Evolutionary conservation across 1,139 yeast species (phyloP), one percentile per base, ranked within the genome.

Genomic region (Kurtzmaniella quercitrusa): DNA sequence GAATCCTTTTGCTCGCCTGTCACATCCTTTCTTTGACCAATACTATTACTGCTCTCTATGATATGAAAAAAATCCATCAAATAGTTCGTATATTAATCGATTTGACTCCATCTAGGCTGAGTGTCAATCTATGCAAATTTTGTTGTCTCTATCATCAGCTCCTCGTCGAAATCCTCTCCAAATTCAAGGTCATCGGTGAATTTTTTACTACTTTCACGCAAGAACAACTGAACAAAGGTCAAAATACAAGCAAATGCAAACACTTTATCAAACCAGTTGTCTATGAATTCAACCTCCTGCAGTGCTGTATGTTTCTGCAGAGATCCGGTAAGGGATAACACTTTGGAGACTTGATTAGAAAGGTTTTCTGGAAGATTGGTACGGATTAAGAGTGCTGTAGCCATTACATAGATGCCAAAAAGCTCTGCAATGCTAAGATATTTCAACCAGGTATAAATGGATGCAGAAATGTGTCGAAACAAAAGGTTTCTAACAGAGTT

Each of bases 241-340:
- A 70, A 53, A 1, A 79, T 55, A 47, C 85, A 77, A 3, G 85
- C 71, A 5, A 77, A 45, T 11, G 82, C 79, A 64, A 82, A 88
- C 25, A 87, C 77, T 50, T 81, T 72, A 56, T 90, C 96, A 57
- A 87, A 89, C 90, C 94, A 85, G 27, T 74, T 67, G 56, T 90
- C 95, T 29, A 89, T 81, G 45, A 83, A 75, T 34, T 72, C 65
- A 16, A 81, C 81, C 50, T 81, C 83, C 43, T 53, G 55, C 38
- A 53, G 52, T 15, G 64, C 51, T 12, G 50, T 42, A 16, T 49
- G 44, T 3, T 61, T 53, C 25, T 57, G 56, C 3, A 63, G 47
- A n/a, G 67, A 58, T 1, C 73, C 74, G 10, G 73, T 60, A 27
- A 73, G 57, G 8, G 75, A 68, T 21, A 73, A 56, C 9, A 72